Evolutionary conservation across 208 protist genomes (phyloP), one percentile per base, ranked within the genome.

Genomic region (Leishmania mexicana): DNA sequence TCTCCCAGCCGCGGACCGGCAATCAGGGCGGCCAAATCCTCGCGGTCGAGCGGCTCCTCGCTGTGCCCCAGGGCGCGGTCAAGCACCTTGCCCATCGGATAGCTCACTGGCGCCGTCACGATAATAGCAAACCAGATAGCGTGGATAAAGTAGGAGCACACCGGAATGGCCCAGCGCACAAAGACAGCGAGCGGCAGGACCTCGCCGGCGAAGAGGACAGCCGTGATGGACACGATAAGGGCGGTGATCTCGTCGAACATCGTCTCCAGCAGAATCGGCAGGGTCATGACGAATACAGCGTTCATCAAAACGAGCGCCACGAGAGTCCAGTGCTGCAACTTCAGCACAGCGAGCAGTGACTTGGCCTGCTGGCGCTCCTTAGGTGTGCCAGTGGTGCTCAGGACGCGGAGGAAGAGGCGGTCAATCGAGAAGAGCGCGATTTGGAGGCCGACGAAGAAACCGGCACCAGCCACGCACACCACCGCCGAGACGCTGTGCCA

Each of bases 161-260:
- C 84, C 0, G 82, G 82, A 10, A 98, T 83, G 21, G 92, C 94
- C 79, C 93, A 92, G 35, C 96, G 92, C 53, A 95, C 86, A 87
- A 97, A 98, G 11, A 97, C 60, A n/a, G 95, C 85, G 67, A 99
- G 94, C 31, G 97, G 97, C 10, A 98, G 87, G 40, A 99, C 93
- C 87, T 99, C 96, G 13, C 97, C 96, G 53, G 97, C 87, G 73
- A 99, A 89, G 24, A 99, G 84, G 24, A 97, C 92, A 11, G 86
- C 88, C 8, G 94, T 93, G 80, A 97, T 91, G 62, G 93, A 97
- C 7, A 98, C 75, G 45, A 98, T 88, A 35, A 98, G 88, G 4
- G 94, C 92, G 10, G 85, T 89, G 31, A 93, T 67, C 64, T 89
- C 85, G 76, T 90, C 88, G 75, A 97, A 88, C 35, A 97, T 76